Percentiles rank a stretch among this genome's conserved stretches.
Conservation (phyloP, 768 basidiomycete genomes). For the Stropharia rugosoannulata region DNA sequence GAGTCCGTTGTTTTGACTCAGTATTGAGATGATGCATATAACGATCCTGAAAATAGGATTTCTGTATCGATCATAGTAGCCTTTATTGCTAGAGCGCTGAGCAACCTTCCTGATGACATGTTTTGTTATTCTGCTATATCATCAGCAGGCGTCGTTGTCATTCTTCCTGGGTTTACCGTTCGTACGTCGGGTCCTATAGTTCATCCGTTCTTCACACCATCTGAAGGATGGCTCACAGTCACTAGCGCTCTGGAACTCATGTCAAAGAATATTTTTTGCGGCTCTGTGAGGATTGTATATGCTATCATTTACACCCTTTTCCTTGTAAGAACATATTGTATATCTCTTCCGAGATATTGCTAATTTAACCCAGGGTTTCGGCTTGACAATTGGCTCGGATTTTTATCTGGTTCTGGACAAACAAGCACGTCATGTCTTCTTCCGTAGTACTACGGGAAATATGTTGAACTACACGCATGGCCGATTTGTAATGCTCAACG, state of each 20-base stretch:
- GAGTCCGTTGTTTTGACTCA: slow-evolving; percentile 28
- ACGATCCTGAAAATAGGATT: slow-evolving; percentile 49
- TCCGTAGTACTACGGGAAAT: slow-evolving; percentile 39
- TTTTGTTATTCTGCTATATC: slow-evolving; percentile 93
- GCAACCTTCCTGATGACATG: slow-evolving; percentile 67
- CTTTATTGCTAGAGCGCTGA: slow-evolving; percentile 76
- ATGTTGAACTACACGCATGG: slow-evolving; percentile 55
- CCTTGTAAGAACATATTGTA: slow-evolving; percentile 42
- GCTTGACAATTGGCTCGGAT: slow-evolving; percentile 81
- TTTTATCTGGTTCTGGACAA: slow-evolving; percentile 72
- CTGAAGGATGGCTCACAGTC: slow-evolving; percentile 37
- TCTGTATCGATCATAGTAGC: slow-evolving; percentile 83
- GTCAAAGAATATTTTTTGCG: slow-evolving; percentile 78
- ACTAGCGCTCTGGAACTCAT: slow-evolving; percentile 79
- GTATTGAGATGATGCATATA: neutral
- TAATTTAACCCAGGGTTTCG: slow-evolving; percentile 60
- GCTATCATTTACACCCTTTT: slow-evolving; percentile 86
- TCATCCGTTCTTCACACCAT: neutral
- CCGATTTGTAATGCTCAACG: slow-evolving; percentile 47
- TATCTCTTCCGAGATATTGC: neutral
- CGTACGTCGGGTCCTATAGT: slow-evolving; percentile 44
- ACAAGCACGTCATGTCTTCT: slow-evolving; percentile 49
- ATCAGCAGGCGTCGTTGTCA: slow-evolving; percentile 86
- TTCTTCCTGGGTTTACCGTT: slow-evolving; percentile 85
- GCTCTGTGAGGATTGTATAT: slow-evolving; percentile 81